Evolutionary conservation across 345 rosid species (phyloP).

Genomic region (Citrus glauca): DNA sequence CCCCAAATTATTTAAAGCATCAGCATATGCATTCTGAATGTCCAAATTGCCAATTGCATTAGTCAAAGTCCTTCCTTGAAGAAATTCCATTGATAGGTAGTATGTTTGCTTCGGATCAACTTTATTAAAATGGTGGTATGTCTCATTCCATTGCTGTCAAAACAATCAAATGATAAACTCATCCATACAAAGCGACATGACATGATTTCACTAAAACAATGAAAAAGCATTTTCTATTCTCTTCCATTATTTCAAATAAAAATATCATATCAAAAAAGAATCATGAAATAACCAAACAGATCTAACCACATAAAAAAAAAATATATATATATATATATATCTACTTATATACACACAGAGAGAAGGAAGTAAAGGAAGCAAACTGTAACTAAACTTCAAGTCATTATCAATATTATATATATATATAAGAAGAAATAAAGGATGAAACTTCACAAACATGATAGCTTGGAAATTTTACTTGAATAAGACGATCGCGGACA

Average conservation of each 20-base stretch:
- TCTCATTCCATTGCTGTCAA: constrained; percentile 89
- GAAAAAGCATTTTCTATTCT: too few species aligned
- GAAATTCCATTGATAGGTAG: constrained; percentile 95
- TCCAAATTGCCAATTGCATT: constrained; percentile 82
- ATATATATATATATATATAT: too few species aligned
- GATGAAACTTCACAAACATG: not conserved
- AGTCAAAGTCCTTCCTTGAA: constrained; percentile 92
- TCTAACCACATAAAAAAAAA: not conserved
- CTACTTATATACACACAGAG: too few species aligned
- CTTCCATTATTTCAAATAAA: too few species aligned
- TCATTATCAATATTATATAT: not conserved
- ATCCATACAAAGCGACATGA: too few species aligned
- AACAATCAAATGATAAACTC: constrained; percentile 10
- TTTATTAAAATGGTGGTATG: constrained; percentile 71
- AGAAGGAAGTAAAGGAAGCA: not conserved
- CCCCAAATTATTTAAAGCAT: constrained; percentile 72
- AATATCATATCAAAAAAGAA: not conserved
- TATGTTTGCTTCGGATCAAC: constrained; percentile 90
- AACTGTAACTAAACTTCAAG: not conserved
- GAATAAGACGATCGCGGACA: constrained; percentile 85
- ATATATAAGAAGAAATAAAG: not conserved
- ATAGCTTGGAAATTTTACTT: constrained; percentile 29
- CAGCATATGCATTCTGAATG: constrained; percentile 71
- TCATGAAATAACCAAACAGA: not conserved
- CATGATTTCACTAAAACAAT: too few species aligned